A percentile compares a stretch with the other conserved stretches of the same genome.
Evolutionary conservation across 129 eudicot species (phyloP).

Genomic region (Flaveria ramosissima): DNA sequence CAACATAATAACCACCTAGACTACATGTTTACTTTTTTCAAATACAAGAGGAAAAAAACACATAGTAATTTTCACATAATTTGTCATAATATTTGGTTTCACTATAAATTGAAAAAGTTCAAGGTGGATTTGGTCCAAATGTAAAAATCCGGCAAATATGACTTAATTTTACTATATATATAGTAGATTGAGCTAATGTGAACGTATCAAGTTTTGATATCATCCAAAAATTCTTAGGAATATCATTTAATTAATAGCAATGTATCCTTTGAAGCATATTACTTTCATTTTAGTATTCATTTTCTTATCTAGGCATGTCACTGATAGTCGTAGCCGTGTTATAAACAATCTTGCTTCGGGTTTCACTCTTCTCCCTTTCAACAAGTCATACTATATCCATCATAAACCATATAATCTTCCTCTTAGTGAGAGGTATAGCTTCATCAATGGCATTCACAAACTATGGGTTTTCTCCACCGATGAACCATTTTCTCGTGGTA

Average conservation of each 20-base stretch:
- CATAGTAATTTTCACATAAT: neutral
- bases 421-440: constrained; percentile 32
- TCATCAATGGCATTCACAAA: constrained; percentile 40
- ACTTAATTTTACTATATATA: neutral
- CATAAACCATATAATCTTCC: constrained; percentile 38
- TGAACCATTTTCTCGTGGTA: constrained; percentile 25
- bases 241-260: neutral
- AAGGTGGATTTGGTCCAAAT: neutral
- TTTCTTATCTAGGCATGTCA: constrained; percentile 4
- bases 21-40: neutral
- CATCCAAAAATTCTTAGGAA: no score
- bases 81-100: neutral
- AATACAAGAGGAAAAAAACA: neutral
- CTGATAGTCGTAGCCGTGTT: constrained; percentile 5
- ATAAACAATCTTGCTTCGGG: constrained; percentile 25
- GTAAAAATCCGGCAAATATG: neutral
- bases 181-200: neutral
- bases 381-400: constrained; percentile 13
- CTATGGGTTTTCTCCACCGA: constrained; percentile 36
- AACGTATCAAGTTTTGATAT: neutral
- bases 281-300: constrained; percentile 12
- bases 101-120: neutral
- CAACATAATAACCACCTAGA: neutral
- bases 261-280: constrained; percentile 22
- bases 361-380: constrained; percentile 35